phyloP scores from a whole-genome alignment of 2,329 filamentous ascomycete species.

The Colletotrichum brevisporum region DNA sequence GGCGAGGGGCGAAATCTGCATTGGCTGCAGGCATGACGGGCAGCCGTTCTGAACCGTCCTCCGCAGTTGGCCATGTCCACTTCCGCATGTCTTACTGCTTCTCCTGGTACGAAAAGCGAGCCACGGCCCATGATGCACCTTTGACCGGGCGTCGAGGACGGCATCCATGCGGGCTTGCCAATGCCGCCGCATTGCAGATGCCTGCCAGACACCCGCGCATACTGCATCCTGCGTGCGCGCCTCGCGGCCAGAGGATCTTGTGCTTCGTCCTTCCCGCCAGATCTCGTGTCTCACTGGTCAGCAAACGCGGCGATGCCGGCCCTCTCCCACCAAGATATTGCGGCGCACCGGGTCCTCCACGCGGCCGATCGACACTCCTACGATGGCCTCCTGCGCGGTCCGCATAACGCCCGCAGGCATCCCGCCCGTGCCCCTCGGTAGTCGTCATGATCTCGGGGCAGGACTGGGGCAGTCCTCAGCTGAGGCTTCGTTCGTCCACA shows the following conservation, averaged over 20 bases:
- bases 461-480: background rate
- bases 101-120: conserved; percentile 1
- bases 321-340: background rate
- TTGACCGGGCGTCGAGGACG: background rate
- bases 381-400: conserved; percentile 15
- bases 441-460: background rate
- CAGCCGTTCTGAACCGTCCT: background rate
- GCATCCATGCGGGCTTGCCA: conserved; percentile 3
- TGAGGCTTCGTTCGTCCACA: background rate
- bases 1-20: conserved; percentile 7
- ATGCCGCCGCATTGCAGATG: conserved; percentile 26
- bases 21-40: conserved; percentile 21
- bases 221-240: background rate
- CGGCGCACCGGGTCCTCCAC: conserved; percentile 17
- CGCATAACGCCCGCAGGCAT: conserved; percentile 6
- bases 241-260: conserved; percentile 22
- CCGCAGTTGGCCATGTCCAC: conserved; percentile 8
- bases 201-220: conserved; percentile 27
- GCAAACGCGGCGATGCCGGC: conserved; percentile 21
- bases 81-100: conserved; percentile 29
- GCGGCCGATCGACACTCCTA: conserved; percentile 24
- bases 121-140: background rate
- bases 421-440: conserved; percentile 1
- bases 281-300: conserved; percentile 38
- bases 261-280: conserved; percentile 25